Evolutionary conservation across 805 yeast species (phyloP).

Genomic region (Scheffersomyces ergatensis): DNA sequence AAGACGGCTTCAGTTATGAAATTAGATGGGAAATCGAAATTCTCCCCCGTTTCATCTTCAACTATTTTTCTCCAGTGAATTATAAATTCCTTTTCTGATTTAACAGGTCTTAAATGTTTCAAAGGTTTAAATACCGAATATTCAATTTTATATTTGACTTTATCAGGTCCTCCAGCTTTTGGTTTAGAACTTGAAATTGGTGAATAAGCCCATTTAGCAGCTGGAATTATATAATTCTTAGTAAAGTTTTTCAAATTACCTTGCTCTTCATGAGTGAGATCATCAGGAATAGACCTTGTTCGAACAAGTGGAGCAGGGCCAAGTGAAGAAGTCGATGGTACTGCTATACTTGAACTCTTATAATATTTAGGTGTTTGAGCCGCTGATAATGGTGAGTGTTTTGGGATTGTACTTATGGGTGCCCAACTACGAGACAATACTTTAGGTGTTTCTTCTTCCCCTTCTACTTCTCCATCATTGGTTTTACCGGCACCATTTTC

Average conservation of each 20-base stretch:
- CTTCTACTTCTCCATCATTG: background rate
- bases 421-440: background rate
- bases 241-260: slow-evolving; percentile 16
- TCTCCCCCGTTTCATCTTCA: slow-evolving; percentile 10
- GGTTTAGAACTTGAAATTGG: slow-evolving; percentile 12
- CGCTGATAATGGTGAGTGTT: background rate
- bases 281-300: slow-evolving; percentile 5
- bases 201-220: slow-evolving; percentile 30
- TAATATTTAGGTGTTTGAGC: slow-evolving; percentile 1
- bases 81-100: slow-evolving; percentile 13
- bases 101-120: slow-evolving; percentile 11
- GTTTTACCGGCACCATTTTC: no score
- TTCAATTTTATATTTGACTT: slow-evolving; percentile 24
- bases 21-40: slow-evolving; percentile 19
- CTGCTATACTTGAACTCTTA: slow-evolving; percentile 2
- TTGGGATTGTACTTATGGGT: background rate
- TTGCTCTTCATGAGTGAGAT: slow-evolving; percentile 4
- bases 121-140: slow-evolving; percentile 31
- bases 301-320: background rate
- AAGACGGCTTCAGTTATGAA: slow-evolving; percentile 24
- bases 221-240: slow-evolving; percentile 20
- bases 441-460: background rate
- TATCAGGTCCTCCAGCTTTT: background rate
- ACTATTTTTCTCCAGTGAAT: slow-evolving; percentile 12
- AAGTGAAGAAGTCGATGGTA: slow-evolving; percentile 2